phyloP scores from a whole-genome alignment of 1,139 yeast genomes.

The Hemisphaericaspora xylofermentans region DNA sequence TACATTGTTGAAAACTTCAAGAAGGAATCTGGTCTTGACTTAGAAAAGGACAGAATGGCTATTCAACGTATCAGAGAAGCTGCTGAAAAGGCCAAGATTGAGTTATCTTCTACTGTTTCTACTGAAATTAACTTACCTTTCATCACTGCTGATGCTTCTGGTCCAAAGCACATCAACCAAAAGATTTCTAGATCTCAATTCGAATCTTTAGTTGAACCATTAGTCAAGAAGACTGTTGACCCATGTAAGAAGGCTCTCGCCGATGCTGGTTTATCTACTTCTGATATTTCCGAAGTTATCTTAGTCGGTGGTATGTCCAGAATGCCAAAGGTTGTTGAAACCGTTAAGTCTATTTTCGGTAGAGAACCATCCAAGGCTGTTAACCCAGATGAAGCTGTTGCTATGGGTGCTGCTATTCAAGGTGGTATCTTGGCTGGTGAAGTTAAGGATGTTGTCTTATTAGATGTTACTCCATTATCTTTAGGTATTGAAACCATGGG shows the following conservation, averaged over 20 bases:
- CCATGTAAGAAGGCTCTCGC: conserved; percentile 98
- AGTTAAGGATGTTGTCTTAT: conserved; percentile 72
- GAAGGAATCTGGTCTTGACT: conserved; percentile 87
- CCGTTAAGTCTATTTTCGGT: conserved; percentile 90
- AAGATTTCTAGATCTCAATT: conserved; percentile 91
- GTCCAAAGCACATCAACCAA: conserved; percentile 98
- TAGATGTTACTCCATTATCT: conserved; percentile 97
- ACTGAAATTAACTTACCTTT: conserved; percentile 97
- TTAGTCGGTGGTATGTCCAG: conserved; percentile 99
- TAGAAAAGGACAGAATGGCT: conserved; percentile 94
- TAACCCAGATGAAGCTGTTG: conserved; percentile 99
- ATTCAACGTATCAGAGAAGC: conserved; percentile 99
- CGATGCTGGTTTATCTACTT: conserved; percentile 86
- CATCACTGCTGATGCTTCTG: conserved; percentile 93
- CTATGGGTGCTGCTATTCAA: conserved; percentile 99
- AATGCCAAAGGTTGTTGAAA: conserved; percentile 99
- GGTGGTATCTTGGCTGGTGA: conserved; percentile 99
- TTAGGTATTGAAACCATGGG: conserved; percentile 98
- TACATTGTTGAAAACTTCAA: conserved; percentile 90
- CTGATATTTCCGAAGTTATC: conserved; percentile 91
- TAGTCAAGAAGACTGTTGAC: conserved; percentile 89
- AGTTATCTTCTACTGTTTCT: conserved; percentile 87
- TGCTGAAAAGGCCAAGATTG: conserved; percentile 99
- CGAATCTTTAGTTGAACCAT: conserved; percentile 86
- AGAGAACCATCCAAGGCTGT: conserved; percentile 98